Evolutionary conservation across 2,329 filamentous ascomycete genomes (phyloP), one percentile per base, ranked within the genome.

Genomic region (Penicillium sumatraense): DNA sequence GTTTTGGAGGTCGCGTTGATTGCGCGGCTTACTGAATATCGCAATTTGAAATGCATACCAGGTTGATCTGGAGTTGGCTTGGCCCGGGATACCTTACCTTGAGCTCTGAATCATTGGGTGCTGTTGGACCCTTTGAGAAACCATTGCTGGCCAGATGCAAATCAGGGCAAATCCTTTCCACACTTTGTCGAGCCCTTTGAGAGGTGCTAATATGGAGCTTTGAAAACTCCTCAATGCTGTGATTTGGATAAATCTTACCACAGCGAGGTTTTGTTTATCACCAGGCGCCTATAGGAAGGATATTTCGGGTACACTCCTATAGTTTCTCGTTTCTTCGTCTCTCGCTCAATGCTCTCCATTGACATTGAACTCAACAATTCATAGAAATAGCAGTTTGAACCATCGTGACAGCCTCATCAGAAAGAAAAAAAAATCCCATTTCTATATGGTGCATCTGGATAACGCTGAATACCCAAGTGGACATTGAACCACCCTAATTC

Each of bases 401-500:
- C n/a, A n/a, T n/a, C n/a, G n/a, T 9, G 16, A 5, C 13, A 36
- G 18, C 9, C 33, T 9, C 5, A 36, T 16, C n/a, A 16, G 16
- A 36, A 18, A 42, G 14, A 18, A 52, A 51, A 33, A 47, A 52
- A 54, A 44, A 44, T 44, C 53, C 44, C 55, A 55, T 63, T 58
- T 64, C 59, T 63, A 64, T 56, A 51, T 41, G 44, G 24, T 35
- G 18, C 47, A 38, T 24, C 48, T 49, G 10, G 48, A 44, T 49
- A 24, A 53, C 64, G 64, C 54, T 18, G 72, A 71, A 10, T 80
- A n/a, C n/a, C 68, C 27, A 81, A 65, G 3, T 70, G 68, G 53
- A 89, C 83, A 53, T 91, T 78, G 69, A 88, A 88, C 5, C 72
- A 63, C 20, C 29, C 40, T 27, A 54, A 40, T 40, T 51, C 51